phyloP scores from a whole-genome alignment of 208 protist genomes.

The Trypanosoma mega region DNA sequence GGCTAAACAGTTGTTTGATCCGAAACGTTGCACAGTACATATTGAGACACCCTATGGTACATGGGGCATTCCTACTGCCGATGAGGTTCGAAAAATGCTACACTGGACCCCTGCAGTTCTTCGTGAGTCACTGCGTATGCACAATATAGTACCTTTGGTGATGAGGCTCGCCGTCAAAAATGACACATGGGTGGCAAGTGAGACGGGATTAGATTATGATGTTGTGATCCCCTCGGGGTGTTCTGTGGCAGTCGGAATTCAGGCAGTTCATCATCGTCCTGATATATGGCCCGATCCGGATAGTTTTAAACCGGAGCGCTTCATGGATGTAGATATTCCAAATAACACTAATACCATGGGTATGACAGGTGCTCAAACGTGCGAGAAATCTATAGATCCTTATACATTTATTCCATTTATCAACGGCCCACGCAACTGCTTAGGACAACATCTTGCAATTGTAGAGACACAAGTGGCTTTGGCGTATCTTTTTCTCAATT shows the following conservation, averaged over 20 bases:
- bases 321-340: constrained; percentile 74
- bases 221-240: constrained; percentile 72
- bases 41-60: constrained; percentile 69
- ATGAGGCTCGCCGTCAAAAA: constrained; percentile 79
- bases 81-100: constrained; percentile 55
- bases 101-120: constrained; percentile 77
- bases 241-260: constrained; percentile 76
- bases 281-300: constrained; percentile 81
- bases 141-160: constrained; percentile 87
- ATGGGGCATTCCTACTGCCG: constrained; percentile 55
- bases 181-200: constrained; percentile 63
- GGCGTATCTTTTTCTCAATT: constrained; percentile 71
- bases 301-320: constrained; percentile 78
- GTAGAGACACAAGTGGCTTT: constrained; percentile 87
- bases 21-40: constrained; percentile 43
- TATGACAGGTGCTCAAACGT: constrained; percentile 34
- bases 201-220: constrained; percentile 76
- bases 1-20: constrained; percentile 70
- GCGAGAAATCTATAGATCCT: constrained; percentile 74
- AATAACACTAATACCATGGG: constrained; percentile 67
- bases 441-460: constrained; percentile 89
- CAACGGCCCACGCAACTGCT: constrained; percentile 91
- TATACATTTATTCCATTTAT: constrained; percentile 93
- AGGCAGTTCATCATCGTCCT: constrained; percentile 77
- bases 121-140: constrained; percentile 81